These are phyloP conservation scores for Starmerella vaccinii DNA, from an alignment of 805 yeast species.

Conservation along the genomic window DNA sequence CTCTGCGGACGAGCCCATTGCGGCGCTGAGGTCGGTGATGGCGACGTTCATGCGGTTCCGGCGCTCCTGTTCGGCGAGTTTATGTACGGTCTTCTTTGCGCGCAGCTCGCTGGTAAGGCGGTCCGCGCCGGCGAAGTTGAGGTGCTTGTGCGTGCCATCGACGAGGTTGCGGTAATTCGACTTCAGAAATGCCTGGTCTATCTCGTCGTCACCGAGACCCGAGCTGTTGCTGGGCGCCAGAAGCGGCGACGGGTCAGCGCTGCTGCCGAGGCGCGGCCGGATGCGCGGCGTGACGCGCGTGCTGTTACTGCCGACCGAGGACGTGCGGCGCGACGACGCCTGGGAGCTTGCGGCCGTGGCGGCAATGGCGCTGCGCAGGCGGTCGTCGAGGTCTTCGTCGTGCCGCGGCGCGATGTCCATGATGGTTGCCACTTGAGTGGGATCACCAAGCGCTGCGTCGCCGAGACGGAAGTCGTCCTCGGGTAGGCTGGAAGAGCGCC, in stretches of 20 bases:
- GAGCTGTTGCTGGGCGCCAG: neutral
- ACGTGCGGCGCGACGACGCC: conserved; percentile 12
- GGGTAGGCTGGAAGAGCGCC: conserved; percentile 7
- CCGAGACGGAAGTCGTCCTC: conserved; percentile 21
- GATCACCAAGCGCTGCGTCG: conserved; percentile 16
- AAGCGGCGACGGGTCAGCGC: conserved; percentile 6
- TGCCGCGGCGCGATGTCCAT: neutral
- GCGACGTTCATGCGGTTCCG: conserved; percentile 87
- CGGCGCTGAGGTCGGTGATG: conserved; percentile 56
- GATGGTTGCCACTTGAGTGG: neutral
- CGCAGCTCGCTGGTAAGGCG: conserved; percentile 33
- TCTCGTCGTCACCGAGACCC: neutral
- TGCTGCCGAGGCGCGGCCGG: conserved; percentile 13
- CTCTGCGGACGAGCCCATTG: conserved; percentile 48
- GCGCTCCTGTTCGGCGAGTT: conserved; percentile 92
- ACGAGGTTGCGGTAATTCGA: conserved; percentile 37
- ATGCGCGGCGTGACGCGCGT: conserved; percentile 20
- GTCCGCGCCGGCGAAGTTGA: conserved; percentile 37
- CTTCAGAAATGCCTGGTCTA: conserved; percentile 29
- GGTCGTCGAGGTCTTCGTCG: conserved; percentile 17
- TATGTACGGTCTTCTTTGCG: conserved; percentile 62
- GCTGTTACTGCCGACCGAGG: conserved; percentile 11
- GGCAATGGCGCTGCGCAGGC: conserved; percentile 18
- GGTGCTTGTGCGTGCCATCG: conserved; percentile 36
- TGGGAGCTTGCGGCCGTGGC: conserved; percentile 15